Evolutionary conservation across 2,329 filamentous ascomycete genomes (phyloP).

Genomic region (Chaetomium strumarium): DNA sequence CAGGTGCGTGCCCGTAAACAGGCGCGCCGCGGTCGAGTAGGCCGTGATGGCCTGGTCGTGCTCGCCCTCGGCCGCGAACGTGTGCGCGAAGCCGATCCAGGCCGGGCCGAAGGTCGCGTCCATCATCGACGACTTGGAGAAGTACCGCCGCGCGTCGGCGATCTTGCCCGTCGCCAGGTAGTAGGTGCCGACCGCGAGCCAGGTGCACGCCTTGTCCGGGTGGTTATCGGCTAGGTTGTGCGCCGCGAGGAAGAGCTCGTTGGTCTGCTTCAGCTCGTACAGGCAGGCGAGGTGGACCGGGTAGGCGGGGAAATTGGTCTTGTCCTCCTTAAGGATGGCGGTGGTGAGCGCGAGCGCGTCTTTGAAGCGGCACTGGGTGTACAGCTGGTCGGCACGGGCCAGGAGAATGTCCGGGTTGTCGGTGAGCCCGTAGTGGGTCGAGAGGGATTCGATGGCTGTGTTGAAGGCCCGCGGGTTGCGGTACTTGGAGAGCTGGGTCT

Average conservation of each 20-base stretch:
- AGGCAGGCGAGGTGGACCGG: slow-evolving; percentile 88
- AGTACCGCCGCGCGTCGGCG: slow-evolving; percentile 88
- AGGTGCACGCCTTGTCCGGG: slow-evolving; percentile 84
- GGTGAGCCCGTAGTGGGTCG: slow-evolving; percentile 85
- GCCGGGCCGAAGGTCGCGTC: slow-evolving; percentile 95
- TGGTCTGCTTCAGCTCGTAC: slow-evolving; percentile 80
- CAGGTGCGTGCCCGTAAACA: slow-evolving; percentile 95
- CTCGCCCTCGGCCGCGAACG: slow-evolving; percentile 94
- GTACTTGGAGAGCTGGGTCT: slow-evolving; percentile 91
- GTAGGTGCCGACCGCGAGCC: slow-evolving; percentile 92
- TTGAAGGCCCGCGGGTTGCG: slow-evolving; percentile 78
- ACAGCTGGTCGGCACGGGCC: slow-evolving; percentile 82
- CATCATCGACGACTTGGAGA: slow-evolving; percentile 96
- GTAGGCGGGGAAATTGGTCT: slow-evolving; percentile 83
- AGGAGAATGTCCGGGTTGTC: slow-evolving; percentile 86
- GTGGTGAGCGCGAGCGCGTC: slow-evolving; percentile 82
- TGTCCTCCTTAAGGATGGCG: slow-evolving; percentile 72
- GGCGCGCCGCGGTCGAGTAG: slow-evolving; percentile 86
- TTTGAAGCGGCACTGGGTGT: slow-evolving; percentile 89
- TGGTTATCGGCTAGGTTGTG: slow-evolving; percentile 91
- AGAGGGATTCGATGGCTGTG: slow-evolving; percentile 80
- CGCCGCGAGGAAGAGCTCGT: slow-evolving; percentile 82
- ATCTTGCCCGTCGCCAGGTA: slow-evolving; percentile 87
- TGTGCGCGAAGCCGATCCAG: slow-evolving; percentile 98
- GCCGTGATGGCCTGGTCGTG: slow-evolving; percentile 97